These are phyloP conservation scores for Coniella vitis DNA, from an alignment of 2,329 filamentous ascomycete genomes.

Conservation along the genomic window DNA sequence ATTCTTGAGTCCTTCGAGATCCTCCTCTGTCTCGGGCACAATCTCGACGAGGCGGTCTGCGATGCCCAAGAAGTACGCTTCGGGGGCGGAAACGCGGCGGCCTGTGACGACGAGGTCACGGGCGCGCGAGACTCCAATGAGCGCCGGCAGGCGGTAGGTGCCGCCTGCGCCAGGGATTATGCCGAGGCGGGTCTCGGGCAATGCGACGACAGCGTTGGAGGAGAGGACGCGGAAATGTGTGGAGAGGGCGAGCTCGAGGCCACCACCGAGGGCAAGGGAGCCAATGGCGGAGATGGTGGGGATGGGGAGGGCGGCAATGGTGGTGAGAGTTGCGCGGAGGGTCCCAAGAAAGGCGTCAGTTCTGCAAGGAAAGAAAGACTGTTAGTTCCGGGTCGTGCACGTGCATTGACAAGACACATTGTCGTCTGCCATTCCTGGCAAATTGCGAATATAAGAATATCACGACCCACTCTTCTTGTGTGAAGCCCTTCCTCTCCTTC, in stretches of 20 bases:
- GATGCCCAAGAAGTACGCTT: conserved; percentile 87
- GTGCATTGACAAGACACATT: too few relatives aligned
- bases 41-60: conserved; percentile 87
- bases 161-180: conserved; percentile 95
- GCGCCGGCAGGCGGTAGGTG: conserved; percentile 74
- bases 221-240: conserved; percentile 85
- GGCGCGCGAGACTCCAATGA: conserved; percentile 77
- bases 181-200: conserved; percentile 86
- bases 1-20: conserved; percentile 26
- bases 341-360: conserved; percentile 70
- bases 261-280: conserved; percentile 82
- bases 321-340: conserved; percentile 69
- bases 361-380: conserved; percentile 37
- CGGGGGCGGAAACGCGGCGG: conserved; percentile 71
- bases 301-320: conserved; percentile 69
- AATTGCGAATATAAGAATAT: too few relatives aligned
- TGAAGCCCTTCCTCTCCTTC: conserved; percentile 77
- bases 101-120: conserved; percentile 87
- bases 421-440: too few relatives aligned
- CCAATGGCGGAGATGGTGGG: conserved; percentile 86
- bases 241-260: conserved; percentile 84
- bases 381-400: too few relatives aligned
- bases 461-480: conserved; percentile 69
- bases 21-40: conserved; percentile 47
- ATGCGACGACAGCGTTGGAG: conserved; percentile 68